These are phyloP conservation scores for Tripterygium wilfordii DNA, from an alignment of 177 flowering plant species.

Conservation along the genomic window DNA sequence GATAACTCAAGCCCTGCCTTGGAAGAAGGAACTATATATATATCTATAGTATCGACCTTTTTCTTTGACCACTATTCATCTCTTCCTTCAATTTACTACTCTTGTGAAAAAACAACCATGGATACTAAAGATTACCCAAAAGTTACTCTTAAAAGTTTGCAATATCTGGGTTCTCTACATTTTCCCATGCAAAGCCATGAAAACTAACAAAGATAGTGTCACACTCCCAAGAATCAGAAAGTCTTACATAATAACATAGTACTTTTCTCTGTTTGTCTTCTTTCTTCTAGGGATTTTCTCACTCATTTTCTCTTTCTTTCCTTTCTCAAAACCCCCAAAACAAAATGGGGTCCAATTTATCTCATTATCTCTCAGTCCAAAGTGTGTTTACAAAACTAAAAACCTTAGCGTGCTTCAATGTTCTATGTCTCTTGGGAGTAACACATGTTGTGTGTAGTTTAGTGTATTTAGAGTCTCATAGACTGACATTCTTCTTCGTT, in stretches of 20 bases:
- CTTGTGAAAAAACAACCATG: constrained; percentile 1
- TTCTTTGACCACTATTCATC: constrained; percentile 2
- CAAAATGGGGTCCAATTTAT: too few species aligned
- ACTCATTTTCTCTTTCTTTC: too few species aligned
- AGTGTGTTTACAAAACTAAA: constrained; percentile 8
- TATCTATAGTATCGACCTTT: neutral
- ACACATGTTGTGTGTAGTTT: too few species aligned
- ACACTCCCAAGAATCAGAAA: constrained; percentile 18
- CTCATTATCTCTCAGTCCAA: constrained; percentile 18
- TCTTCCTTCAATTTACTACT: neutral
- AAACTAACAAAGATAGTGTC: neutral
- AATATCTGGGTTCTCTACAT: constrained; percentile 1
- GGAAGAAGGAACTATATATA: too few species aligned
- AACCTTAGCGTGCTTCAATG: constrained; percentile 13
- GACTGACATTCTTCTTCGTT: constrained; percentile 22
- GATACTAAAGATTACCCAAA: constrained; percentile 3
- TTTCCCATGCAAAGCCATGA: constrained; percentile 14
- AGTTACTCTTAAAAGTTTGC: constrained; percentile 3
- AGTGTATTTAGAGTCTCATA: constrained; percentile 8
- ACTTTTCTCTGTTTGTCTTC: constrained; percentile 12
- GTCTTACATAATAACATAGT: constrained; percentile 13
- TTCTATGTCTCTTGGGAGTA: constrained; percentile 10
- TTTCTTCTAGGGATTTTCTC: constrained; percentile 20
- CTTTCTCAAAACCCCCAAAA: constrained; percentile 9
- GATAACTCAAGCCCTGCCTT: too few species aligned